A percentile compares a stretch with the other conserved stretches of the same genome.
Evolutionary conservation across 2,329 filamentous ascomycete genomes (phyloP).

Genomic region (Fusarium gaditjirri): DNA sequence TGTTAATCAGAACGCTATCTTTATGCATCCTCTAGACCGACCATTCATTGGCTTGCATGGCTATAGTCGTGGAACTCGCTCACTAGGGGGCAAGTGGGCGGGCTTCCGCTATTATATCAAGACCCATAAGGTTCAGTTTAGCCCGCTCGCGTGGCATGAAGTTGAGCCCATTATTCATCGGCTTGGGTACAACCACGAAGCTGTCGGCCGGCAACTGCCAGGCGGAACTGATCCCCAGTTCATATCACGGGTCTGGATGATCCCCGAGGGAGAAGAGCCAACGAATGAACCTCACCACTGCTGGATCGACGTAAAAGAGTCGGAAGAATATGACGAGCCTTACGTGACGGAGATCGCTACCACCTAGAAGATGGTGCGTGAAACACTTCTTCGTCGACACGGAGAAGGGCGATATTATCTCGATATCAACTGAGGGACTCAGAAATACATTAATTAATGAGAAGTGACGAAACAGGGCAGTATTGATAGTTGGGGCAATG

Average conservation of each 20-base stretch:
- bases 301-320: not conserved
- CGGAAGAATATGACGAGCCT: not conserved
- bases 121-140: not conserved
- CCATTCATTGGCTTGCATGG: not conserved
- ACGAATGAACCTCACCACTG: not conserved
- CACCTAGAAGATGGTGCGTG: not conserved
- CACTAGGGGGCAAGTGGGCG: not conserved
- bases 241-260: not conserved
- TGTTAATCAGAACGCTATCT: fast-evolving
- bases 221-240: not conserved
- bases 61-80: not conserved
- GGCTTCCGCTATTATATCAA: not conserved
- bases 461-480: not conserved
- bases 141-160: not conserved
- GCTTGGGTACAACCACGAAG: not conserved
- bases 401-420: not conserved
- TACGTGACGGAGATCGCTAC: not conserved
- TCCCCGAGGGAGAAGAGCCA: not conserved
- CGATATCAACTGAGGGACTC: fast-evolving
- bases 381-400: not conserved
- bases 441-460: fast-evolving
- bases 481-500: fast-evolving
- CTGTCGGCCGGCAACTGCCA: not conserved
- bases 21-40: not conserved
- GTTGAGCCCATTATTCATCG: not conserved